Evolutionary conservation across 2,329 filamentous ascomycete species (phyloP).

Genomic region (Rhytidhysteron rufulum): DNA sequence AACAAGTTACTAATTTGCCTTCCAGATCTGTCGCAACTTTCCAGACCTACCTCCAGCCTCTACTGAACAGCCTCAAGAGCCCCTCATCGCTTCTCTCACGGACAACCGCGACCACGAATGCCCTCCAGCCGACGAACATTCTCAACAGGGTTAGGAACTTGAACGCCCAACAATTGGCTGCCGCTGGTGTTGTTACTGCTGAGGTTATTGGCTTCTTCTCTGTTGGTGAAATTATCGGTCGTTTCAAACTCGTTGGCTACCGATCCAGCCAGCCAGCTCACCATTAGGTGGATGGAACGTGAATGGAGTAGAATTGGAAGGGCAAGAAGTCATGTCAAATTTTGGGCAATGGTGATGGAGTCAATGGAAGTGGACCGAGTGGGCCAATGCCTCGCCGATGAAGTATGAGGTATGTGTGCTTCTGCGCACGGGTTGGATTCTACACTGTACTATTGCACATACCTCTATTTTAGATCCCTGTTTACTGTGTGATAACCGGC

Average conservation of each 20-base stretch:
- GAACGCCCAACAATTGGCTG: slow-evolving; percentile 64
- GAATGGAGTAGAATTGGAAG: slow-evolving; percentile 1
- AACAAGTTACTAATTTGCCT: slow-evolving; percentile 17
- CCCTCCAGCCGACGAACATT: slow-evolving; percentile 53
- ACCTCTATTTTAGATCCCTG: slow-evolving; percentile 35
- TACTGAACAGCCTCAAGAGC: slow-evolving; percentile 68
- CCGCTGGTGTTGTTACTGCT: slow-evolving; percentile 73
- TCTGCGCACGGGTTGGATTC: slow-evolving; percentile 4
- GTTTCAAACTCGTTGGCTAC: slow-evolving; percentile 94
- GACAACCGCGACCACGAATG: slow-evolving; percentile 43
- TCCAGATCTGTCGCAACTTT: slow-evolving; percentile 72
- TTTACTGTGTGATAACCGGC: slow-evolving; percentile 27
- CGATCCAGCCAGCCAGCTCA: slow-evolving; percentile 32
- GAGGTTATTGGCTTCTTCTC: slow-evolving; percentile 97
- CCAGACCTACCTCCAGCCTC: slow-evolving; percentile 78
- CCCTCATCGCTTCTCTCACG: slow-evolving; percentile 56
- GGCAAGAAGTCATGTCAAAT: slow-evolving; percentile 6
- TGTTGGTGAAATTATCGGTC: slow-evolving; percentile 92
- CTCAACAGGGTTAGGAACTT: slow-evolving; percentile 64
- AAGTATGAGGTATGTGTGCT: slow-evolving; percentile 15
- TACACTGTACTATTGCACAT: slow-evolving; percentile 40
- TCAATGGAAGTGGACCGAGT: slow-evolving; percentile 1
- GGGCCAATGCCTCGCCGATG: slow-evolving; percentile 12
- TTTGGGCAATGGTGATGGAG: neutral
- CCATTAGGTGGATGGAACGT: slow-evolving; percentile 19